A percentile compares a stretch with the other conserved stretches of the same genome.
These are phyloP conservation scores for Leishmania martiniquensis DNA, from an alignment of 208 protist species.

Conservation along the genomic window DNA sequence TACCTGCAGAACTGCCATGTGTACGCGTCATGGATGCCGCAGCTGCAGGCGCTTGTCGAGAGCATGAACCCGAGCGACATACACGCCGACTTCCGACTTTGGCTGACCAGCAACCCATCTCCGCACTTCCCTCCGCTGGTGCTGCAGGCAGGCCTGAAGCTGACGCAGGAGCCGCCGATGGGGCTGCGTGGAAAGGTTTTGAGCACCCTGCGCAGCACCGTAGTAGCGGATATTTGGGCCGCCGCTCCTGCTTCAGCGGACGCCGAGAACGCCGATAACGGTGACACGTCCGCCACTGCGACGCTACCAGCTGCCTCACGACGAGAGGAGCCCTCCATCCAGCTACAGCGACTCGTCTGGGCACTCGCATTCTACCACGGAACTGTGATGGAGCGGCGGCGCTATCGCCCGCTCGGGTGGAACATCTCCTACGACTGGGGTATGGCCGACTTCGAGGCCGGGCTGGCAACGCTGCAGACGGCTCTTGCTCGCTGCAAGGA, in stretches of 20 bases:
- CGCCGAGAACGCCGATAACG: background rate
- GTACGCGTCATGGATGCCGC: constrained; percentile 94
- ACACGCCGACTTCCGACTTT: constrained; percentile 94
- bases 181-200: constrained; percentile 94
- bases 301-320: background rate
- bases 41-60: constrained; percentile 90
- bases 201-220: constrained; percentile 61
- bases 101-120: constrained; percentile 95
- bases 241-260: constrained; percentile 26
- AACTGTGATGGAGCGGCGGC: constrained; percentile 91
- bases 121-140: constrained; percentile 92
- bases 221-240: constrained; percentile 72
- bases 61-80: constrained; percentile 65
- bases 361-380: constrained; percentile 94
- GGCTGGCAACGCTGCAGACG: constrained; percentile 69
- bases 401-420: constrained; percentile 94
- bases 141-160: constrained; percentile 94
- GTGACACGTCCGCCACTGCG: background rate
- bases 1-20: constrained; percentile 97
- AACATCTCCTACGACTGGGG: constrained; percentile 96
- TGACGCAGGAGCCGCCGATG: constrained; percentile 96
- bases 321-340: background rate
- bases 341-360: constrained; percentile 88
- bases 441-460: constrained; percentile 87
- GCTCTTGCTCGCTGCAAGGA: constrained; percentile 47